Evolutionary conservation across 1,139 yeast genomes (phyloP).

Genomic region (Suhomyces anneliseae): DNA sequence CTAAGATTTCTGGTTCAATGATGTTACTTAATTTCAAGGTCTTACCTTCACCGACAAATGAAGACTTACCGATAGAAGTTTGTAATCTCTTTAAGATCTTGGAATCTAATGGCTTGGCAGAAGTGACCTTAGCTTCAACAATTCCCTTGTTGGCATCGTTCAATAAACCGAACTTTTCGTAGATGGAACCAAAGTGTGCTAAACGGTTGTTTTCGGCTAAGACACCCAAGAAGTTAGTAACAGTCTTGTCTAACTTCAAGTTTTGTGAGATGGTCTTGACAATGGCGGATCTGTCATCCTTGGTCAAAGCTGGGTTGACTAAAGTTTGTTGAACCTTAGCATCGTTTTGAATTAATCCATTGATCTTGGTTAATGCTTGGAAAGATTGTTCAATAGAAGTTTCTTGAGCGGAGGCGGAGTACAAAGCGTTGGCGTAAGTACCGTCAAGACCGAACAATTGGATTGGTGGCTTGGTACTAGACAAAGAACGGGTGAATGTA

Average conservation of each 20-base stretch:
- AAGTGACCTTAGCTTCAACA: slow-evolving; percentile 90
- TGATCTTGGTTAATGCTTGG: slow-evolving; percentile 62
- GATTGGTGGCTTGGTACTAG: slow-evolving; percentile 83
- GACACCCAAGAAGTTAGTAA: slow-evolving; percentile 76
- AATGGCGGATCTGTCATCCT: slow-evolving; percentile 70
- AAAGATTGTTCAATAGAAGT: slow-evolving; percentile 73
- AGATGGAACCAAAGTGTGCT: slow-evolving; percentile 62
- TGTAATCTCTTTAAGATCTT: slow-evolving; percentile 79
- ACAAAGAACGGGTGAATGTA: slow-evolving; percentile 70
- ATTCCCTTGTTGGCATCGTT: slow-evolving; percentile 89
- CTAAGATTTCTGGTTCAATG: slow-evolving; percentile 87
- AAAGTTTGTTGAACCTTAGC: slow-evolving; percentile 61
- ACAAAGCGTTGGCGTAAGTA: slow-evolving; percentile 93
- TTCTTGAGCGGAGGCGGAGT: slow-evolving; percentile 86
- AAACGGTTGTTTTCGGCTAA: slow-evolving; percentile 96
- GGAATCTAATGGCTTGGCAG: slow-evolving; percentile 82
- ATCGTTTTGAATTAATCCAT: slow-evolving; percentile 60
- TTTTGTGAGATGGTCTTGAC: slow-evolving; percentile 59
- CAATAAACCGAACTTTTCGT: slow-evolving; percentile 71
- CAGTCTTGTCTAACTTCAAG: slow-evolving; percentile 69
- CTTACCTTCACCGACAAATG: slow-evolving; percentile 82
- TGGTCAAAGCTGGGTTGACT: slow-evolving; percentile 80
- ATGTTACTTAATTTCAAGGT: slow-evolving; percentile 80
- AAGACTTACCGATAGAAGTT: slow-evolving; percentile 72
- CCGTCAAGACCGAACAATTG: slow-evolving; percentile 96